A percentile compares a stretch with the other conserved stretches of the same genome.
Conservation (phyloP, 2,329 filamentous ascomycete genomes). For the Neonectria hederae region DNA sequence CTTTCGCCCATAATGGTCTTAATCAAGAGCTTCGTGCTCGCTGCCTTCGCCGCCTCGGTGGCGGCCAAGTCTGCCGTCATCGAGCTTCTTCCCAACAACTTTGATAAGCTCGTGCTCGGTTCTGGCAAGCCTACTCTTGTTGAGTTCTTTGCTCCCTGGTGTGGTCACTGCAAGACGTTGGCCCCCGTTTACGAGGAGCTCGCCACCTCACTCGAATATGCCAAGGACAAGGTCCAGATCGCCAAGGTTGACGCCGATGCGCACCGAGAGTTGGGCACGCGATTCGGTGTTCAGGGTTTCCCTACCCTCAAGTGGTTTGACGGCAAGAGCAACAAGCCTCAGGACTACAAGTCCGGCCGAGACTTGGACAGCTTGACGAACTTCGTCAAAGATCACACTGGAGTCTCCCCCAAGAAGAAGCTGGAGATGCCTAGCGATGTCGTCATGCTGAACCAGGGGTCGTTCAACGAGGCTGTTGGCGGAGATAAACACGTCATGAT, state of each 20-base stretch:
- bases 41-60: conserved; percentile 63
- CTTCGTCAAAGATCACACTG: conserved; percentile 89
- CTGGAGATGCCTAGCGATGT: conserved; percentile 78
- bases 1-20: conserved; percentile 59
- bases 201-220: conserved; percentile 75
- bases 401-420: conserved; percentile 81
- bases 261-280: conserved; percentile 83
- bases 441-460: conserved; percentile 79
- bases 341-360: conserved; percentile 86
- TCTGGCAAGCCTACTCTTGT: conserved; percentile 95
- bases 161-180: conserved; percentile 98
- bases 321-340: conserved; percentile 86
- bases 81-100: conserved; percentile 90
- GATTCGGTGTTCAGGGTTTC: conserved; percentile 92
- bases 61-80: conserved; percentile 84
- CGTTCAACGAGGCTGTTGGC: conserved; percentile 82
- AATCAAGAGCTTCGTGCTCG: conserved; percentile 68
- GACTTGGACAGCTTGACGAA: conserved; percentile 85
- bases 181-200: conserved; percentile 96
- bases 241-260: conserved; percentile 96
- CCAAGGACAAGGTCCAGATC: conserved; percentile 79
- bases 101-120: conserved; percentile 88
- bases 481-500: conserved; percentile 90
- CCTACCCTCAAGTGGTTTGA: conserved; percentile 98
- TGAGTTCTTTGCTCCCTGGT: conserved; percentile 99